Percentiles rank a stretch among this genome's conserved stretches.
Conservation (phyloP, 345 rosid species). For the Euphorbia lathyris region DNA sequence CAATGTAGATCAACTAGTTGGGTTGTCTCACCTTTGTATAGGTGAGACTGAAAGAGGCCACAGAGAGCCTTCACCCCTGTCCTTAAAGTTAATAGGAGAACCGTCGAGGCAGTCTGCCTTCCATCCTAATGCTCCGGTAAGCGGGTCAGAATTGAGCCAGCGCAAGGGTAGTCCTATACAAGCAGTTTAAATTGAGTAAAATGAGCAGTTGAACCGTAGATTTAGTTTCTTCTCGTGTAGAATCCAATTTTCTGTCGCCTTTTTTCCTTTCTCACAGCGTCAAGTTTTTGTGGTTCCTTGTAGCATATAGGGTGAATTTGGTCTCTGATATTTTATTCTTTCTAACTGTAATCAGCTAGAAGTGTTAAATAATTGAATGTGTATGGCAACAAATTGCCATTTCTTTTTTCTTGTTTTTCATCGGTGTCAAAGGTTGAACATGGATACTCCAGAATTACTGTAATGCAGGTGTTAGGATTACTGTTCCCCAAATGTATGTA, state of each 20-base stretch:
- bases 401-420: not conserved
- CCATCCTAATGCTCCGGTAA: slow-evolving; percentile 59
- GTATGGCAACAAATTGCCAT: slow-evolving; percentile 8
- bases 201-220: not conserved
- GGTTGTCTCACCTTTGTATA: slow-evolving; percentile 78
- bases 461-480: not conserved
- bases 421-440: not conserved
- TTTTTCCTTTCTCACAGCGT: slow-evolving; percentile 1
- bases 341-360: slow-evolving; percentile 33
- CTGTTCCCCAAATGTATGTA: not conserved
- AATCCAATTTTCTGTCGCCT: slow-evolving; percentile 14
- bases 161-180: slow-evolving; percentile 62
- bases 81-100: slow-evolving; percentile 65
- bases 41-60: slow-evolving; percentile 39
- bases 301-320: slow-evolving; percentile 24
- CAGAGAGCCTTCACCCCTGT: slow-evolving; percentile 57
- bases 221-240: not conserved
- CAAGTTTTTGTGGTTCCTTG: slow-evolving; percentile 9
- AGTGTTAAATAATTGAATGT: slow-evolving; percentile 25
- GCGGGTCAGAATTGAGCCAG: slow-evolving; percentile 46
- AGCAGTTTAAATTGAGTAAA: slow-evolving; percentile 41
- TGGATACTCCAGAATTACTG: not conserved
- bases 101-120: slow-evolving; percentile 81
- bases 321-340: slow-evolving; percentile 32
- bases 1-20: slow-evolving; percentile 68